Evolutionary conservation across 169 alveolate genomes (phyloP), one percentile per base, ranked within the genome.

Genomic region (Plasmodium gallinaceum): DNA sequence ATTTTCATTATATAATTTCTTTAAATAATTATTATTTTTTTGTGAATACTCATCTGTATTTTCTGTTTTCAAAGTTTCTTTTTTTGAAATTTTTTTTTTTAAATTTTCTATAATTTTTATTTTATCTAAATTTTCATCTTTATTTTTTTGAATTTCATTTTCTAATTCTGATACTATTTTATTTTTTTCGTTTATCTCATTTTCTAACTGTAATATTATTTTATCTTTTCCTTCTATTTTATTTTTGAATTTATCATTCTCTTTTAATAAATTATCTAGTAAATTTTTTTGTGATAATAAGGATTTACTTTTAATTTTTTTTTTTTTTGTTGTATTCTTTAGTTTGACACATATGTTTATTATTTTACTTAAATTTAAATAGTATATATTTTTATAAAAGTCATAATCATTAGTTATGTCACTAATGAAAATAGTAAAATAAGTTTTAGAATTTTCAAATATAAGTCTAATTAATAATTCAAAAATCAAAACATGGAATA

Each of bases 1-100:
- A 48, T 78, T 78, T 78, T 78, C 89, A 48, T 78, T 78, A 51
- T 78, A 78, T 70, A 78, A 43, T 64, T 78, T 78, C 46, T 64
- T 78, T 48, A 78, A 20, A 65, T 78, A 78, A 78, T 78, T 65
- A 78, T 51, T 57, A 78, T 78, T 78, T 52, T 78, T 78, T 14
- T 58, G 42, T 43, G 52, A 24, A 22, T 24, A 70, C 6, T 78
- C 78, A 52, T 48, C 39, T 4, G 18, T 70, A 43, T 52, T 26
- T 26, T 78, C 89, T 37, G 62, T 64, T 58, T 24, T 48, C 5
- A 18, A 18, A 7, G 57, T 46, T 16, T 48, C 78, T 58, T 45
- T 64, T 78, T 66, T 78, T 12, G 78, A 64, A 14, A 48, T 66
- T 78, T 65, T 78, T 10, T 48, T 64, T 57, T 78, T 78, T 24